Base-by-base conservation (phyloP, 129 eudicot species). In the Artemisia argyi region DNA sequence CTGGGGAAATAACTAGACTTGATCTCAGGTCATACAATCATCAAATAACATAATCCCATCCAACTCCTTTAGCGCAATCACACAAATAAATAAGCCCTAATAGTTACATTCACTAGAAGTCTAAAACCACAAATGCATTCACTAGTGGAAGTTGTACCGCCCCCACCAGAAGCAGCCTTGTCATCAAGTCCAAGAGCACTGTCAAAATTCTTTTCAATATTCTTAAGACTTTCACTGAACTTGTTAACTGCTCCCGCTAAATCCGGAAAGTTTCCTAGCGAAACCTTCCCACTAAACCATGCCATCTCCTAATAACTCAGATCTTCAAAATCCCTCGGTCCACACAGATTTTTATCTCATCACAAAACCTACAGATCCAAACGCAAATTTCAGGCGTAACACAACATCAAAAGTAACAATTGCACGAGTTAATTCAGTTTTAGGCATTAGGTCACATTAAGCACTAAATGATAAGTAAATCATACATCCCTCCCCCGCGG, bases 141-240 rank as follows among this genome's bases (percentile, higher is more conserved):
- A 69, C 71, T 72, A 15, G 61, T 63, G 44, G 76, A 61, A 35
- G 66, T 62, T 44, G 2, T 1, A 24, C 26, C 26, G 2, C 26
- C 26, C 1, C 77, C 24, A 62, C 73, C 75, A 55, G 22, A 20
- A 20, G 72, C 82, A 55, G 89, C 65, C 73, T 83, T 84, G 51
- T 88, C 96, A 78, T 86, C 96, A 20, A 88, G 82, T 65, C 96
- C 96, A 72, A 92, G 96, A n/a, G 97, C 97, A 58, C 58, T 86
- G 50, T 92, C 97, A 39, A 92, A 92, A 71, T 92, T 92, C 86
- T 89, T 86, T 86, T 89, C 96, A 13, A 92, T 92, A 73, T 89
- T 88, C 85, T 92, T 92, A 28, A 92, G 96, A 69, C 97, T 86
- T 82, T 92, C 97, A 61, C 92, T 87, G 56, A 92, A 63, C 83